Evolutionary conservation across 2,329 filamentous ascomycete species (phyloP).

Genomic region (Colletotrichum tofieldiae): DNA sequence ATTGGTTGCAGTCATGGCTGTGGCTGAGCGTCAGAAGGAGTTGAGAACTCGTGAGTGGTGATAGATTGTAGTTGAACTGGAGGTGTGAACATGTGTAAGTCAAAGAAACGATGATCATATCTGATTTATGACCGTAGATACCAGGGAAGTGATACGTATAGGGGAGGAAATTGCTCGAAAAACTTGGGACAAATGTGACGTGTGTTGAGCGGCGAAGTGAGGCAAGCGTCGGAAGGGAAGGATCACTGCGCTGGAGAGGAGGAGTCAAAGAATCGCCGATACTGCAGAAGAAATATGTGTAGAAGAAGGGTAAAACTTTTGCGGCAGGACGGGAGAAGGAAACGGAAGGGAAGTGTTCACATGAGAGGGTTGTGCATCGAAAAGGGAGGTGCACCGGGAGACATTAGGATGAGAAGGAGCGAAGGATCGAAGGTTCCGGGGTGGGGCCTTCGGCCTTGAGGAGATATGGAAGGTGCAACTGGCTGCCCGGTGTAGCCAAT

Average conservation of each 20-base stretch:
- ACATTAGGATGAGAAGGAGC: not conserved
- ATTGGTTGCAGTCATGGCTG: not conserved
- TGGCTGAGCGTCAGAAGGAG: not conserved
- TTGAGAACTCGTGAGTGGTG: not conserved
- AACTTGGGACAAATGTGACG: not conserved
- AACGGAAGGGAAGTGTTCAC: not conserved
- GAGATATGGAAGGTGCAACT: not conserved
- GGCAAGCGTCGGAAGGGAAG: no score
- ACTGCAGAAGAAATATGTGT: not conserved
- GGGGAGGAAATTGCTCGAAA: not conserved
- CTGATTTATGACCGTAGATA: not conserved
- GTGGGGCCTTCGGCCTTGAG: not conserved
- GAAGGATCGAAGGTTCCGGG: not conserved
- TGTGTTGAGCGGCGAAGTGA: not conserved
- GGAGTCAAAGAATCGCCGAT: not conserved
- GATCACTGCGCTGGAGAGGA: not conserved
- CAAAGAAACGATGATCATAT: not conserved
- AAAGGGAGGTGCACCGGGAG: not conserved
- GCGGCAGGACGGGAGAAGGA: not conserved
- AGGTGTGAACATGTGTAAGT: not conserved
- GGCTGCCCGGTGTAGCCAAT: no score
- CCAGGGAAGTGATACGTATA: no score
- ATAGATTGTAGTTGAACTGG: not conserved
- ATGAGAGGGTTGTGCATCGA: not conserved
- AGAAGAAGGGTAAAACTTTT: not conserved